A percentile compares a stretch with the other conserved stretches of the same genome.
Conservation (phyloP, 306 rosid genomes). For the Trifolium dubium region DNA sequence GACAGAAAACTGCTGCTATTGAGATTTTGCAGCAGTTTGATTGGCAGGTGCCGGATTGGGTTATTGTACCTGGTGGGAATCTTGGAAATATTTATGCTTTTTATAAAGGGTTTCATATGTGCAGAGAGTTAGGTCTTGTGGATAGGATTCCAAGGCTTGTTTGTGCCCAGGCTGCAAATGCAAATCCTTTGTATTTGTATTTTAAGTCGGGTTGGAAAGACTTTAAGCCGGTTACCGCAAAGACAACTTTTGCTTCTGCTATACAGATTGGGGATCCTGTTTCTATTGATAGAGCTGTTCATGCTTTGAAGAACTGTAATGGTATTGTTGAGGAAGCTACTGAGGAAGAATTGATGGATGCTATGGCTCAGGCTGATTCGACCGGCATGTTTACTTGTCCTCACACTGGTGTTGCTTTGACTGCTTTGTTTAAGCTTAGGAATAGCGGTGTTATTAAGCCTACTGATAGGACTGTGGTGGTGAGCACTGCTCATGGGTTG, state of each 20-base stretch:
- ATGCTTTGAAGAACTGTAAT: constrained; percentile 66
- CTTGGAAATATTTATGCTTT: constrained; percentile 87
- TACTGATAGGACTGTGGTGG: constrained; percentile 79
- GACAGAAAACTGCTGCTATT: constrained; percentile 83
- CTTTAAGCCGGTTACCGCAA: constrained; percentile 63
- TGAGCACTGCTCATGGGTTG: constrained; percentile 91
- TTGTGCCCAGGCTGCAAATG: constrained; percentile 93
- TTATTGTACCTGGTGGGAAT: constrained; percentile 80
- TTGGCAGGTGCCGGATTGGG: constrained; percentile 94
- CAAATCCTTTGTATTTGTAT: constrained; percentile 70
- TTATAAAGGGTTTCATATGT: constrained; percentile 82
- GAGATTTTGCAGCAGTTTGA: constrained; percentile 89
- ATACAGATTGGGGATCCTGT: constrained; percentile 93
- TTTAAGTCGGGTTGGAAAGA: constrained; percentile 80
- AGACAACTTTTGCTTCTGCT: constrained; percentile 76
- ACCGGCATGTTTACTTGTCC: constrained; percentile 94
- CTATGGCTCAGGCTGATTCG: constrained; percentile 79
- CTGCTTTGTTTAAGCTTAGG: constrained; percentile 75
- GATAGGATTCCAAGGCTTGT: constrained; percentile 85
- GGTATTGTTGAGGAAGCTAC: constrained; percentile 95
- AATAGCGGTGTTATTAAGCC: constrained; percentile 69
- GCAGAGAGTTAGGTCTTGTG: constrained; percentile 78
- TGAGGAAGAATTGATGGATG: constrained; percentile 89
- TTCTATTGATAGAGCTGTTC: constrained; percentile 83
- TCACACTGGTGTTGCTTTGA: constrained; percentile 92